These are phyloP conservation scores for Pythium coloratum DNA, from an alignment of 352 stramenopile species.

Conservation along the genomic window DNA sequence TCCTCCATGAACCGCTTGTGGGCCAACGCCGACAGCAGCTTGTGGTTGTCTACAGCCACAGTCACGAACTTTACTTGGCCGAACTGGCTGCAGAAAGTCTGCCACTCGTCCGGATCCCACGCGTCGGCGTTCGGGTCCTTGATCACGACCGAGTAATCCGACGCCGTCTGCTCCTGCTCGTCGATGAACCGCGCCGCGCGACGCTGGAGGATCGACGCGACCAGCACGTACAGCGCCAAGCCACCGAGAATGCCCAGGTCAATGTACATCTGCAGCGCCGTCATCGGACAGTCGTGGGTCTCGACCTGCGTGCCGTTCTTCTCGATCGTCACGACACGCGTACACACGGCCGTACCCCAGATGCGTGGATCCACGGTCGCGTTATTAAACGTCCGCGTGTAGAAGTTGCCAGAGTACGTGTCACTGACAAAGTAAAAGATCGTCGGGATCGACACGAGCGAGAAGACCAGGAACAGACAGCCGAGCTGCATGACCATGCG, in stretches of 20 bases:
- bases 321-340: constrained; percentile 32
- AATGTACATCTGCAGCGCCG: constrained; percentile 51
- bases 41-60: constrained; percentile 59
- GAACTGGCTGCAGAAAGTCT: constrained; percentile 68
- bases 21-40: constrained; percentile 53
- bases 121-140: constrained; percentile 71
- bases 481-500: constrained; percentile 64
- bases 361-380: constrained; percentile 49
- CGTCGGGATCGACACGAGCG: constrained; percentile 53
- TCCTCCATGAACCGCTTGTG: constrained; percentile 69
- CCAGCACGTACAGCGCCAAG: constrained; percentile 48
- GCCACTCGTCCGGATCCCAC: constrained; percentile 68
- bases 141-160: constrained; percentile 73
- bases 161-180: constrained; percentile 58
- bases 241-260: constrained; percentile 56
- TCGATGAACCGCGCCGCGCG: constrained; percentile 49
- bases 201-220: constrained; percentile 42
- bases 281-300: constrained; percentile 55
- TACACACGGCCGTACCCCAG: constrained; percentile 58
- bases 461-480: constrained; percentile 54
- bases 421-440: constrained; percentile 69
- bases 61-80: constrained; percentile 72
- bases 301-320: constrained; percentile 15
- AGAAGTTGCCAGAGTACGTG: constrained; percentile 51
- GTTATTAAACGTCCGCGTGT: constrained; percentile 30